phyloP scores from a whole-genome alignment of 2,329 filamentous ascomycete species.

The Neonectria punicea region DNA sequence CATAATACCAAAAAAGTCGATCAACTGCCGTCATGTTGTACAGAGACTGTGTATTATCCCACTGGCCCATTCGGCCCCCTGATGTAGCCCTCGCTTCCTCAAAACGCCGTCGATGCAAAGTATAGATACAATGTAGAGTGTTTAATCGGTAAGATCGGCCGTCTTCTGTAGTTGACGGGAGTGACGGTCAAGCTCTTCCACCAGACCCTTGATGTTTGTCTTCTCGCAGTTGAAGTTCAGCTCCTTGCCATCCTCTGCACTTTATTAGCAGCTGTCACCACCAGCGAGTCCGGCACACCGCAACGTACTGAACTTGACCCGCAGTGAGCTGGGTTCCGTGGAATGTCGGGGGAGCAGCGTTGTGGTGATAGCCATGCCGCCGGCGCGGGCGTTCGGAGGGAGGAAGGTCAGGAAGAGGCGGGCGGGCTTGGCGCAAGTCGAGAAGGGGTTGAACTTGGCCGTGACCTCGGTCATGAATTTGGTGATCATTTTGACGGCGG shows the following conservation, averaged over 20 bases:
- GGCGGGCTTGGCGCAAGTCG: slow-evolving; percentile 79
- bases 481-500: slow-evolving; percentile 74
- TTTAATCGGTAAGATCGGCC: slow-evolving; percentile 74
- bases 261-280: slow-evolving; percentile 36
- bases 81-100: slow-evolving; percentile 37
- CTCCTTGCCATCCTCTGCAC: slow-evolving; percentile 89
- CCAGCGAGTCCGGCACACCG: background rate
- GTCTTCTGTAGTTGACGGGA: slow-evolving; percentile 84
- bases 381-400: slow-evolving; percentile 78
- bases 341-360: slow-evolving; percentile 78
- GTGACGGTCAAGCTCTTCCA: slow-evolving; percentile 91
- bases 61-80: slow-evolving; percentile 18
- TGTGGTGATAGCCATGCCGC: slow-evolving; percentile 80
- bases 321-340: slow-evolving; percentile 74
- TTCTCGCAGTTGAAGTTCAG: slow-evolving; percentile 84
- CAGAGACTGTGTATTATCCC: slow-evolving; percentile 37
- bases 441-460: slow-evolving; percentile 94
- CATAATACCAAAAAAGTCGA: slow-evolving; percentile 35
- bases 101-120: slow-evolving; percentile 49
- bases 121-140: slow-evolving; percentile 40
- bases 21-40: slow-evolving; percentile 42
- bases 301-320: slow-evolving; percentile 84
- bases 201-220: slow-evolving; percentile 84
- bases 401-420: slow-evolving; percentile 89
- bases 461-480: slow-evolving; percentile 87